phyloP scores from a whole-genome alignment of 2,329 filamentous ascomycete genomes.

The Talaromyces marneffei region DNA sequence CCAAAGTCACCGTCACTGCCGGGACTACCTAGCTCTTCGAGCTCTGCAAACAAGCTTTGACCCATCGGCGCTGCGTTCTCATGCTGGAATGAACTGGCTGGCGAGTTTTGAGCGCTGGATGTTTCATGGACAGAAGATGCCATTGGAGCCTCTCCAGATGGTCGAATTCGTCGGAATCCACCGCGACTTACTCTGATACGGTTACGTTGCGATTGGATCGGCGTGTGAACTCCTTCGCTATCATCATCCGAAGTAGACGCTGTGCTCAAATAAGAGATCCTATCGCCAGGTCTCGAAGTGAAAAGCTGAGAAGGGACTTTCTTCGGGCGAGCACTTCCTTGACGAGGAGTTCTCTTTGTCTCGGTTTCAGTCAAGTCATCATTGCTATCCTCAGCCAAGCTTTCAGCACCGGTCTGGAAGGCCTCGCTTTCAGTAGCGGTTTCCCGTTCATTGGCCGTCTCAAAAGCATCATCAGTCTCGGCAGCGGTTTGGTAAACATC shows the following conservation, averaged over 20 bases:
- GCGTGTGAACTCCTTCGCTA: slow-evolving; percentile 62
- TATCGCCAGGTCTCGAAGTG: slow-evolving; percentile 47
- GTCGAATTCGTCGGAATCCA: slow-evolving; percentile 53
- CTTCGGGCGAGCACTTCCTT: slow-evolving; percentile 27
- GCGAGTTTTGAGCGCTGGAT: slow-evolving; percentile 46
- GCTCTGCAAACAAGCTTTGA: slow-evolving; percentile 85
- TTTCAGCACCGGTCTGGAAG: slow-evolving; percentile 89
- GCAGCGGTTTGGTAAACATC: slow-evolving; percentile 78
- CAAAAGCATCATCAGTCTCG: slow-evolving; percentile 63
- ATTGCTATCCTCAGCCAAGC: slow-evolving; percentile 61
- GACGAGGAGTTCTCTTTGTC: slow-evolving; percentile 39
- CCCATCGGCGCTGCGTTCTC: slow-evolving; percentile 47
- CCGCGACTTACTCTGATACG: slow-evolving; percentile 64
- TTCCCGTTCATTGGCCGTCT: slow-evolving; percentile 71
- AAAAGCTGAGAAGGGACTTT: slow-evolving; percentile 33
- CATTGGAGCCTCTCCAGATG: slow-evolving; percentile 41
- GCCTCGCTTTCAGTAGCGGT: slow-evolving; percentile 80
- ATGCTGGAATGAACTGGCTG: slow-evolving; percentile 47
- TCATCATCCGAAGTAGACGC: slow-evolving; percentile 81
- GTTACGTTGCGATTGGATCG: slow-evolving; percentile 55
- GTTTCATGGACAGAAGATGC: slow-evolving; percentile 21
- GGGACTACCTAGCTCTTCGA: slow-evolving; percentile 67
- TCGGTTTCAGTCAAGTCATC: slow-evolving; percentile 87
- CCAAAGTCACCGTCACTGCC: slow-evolving; percentile 65
- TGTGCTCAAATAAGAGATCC: slow-evolving; percentile 74